Conservation (phyloP, 768 basidiomycete species). For the Boletus subparvulus region DNA sequence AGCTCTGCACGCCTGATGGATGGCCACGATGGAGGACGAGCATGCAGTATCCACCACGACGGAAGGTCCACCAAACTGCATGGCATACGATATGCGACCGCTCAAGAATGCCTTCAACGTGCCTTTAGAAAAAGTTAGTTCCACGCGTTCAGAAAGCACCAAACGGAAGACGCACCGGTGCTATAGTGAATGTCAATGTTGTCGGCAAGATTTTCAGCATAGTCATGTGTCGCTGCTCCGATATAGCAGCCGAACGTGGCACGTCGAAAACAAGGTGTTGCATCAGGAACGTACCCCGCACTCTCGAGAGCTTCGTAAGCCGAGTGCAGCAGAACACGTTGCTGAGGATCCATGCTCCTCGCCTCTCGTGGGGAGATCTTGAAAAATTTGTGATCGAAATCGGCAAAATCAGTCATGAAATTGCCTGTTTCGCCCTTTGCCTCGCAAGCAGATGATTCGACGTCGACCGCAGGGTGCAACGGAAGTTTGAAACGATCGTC, state of each 20-base stretch:
- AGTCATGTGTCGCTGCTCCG: constrained; percentile 71
- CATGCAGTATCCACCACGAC: constrained; percentile 74
- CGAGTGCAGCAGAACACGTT: constrained; percentile 63
- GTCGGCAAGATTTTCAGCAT: constrained; percentile 59
- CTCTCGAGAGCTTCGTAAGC: constrained; percentile 70
- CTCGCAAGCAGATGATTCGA: constrained; percentile 35
- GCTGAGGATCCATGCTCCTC: constrained; percentile 74
- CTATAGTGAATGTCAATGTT: constrained; percentile 70
- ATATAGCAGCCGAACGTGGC: constrained; percentile 64
- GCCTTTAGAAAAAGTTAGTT: constrained; percentile 35
- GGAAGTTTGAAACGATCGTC: constrained; percentile 51
- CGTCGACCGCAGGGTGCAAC: constrained; percentile 33
- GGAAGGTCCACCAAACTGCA: constrained; percentile 69
- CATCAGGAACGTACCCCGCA: constrained; percentile 65
- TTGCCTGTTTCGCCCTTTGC: constrained; percentile 61
- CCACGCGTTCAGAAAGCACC: neutral
- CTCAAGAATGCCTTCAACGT: constrained; percentile 67
- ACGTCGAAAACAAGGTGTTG: constrained; percentile 50
- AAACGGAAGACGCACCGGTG: constrained; percentile 46
- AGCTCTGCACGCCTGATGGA: constrained; percentile 69
- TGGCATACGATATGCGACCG: constrained; percentile 68
- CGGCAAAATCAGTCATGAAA: constrained; percentile 55
- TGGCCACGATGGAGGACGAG: constrained; percentile 65
- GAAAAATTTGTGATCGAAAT: constrained; percentile 73
- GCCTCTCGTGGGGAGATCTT: constrained; percentile 74